Evolutionary conservation across 805 yeast genomes (phyloP).

Genomic region (Myxozyma mucilagina): DNA sequence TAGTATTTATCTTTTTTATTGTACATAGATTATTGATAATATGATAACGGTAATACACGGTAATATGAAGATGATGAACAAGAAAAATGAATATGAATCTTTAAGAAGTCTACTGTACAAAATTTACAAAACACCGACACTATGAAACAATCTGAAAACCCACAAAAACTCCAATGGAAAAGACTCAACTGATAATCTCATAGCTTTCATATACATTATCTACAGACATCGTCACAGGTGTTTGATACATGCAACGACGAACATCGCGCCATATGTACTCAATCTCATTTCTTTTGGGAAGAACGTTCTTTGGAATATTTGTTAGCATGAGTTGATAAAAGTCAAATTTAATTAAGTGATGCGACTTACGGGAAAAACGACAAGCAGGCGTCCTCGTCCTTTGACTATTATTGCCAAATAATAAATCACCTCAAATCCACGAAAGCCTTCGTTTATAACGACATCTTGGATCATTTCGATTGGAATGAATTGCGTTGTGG

Average conservation of each 20-base stretch:
- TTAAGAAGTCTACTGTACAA: background rate
- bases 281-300: conserved; percentile 19
- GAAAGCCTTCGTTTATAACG: conserved; percentile 54
- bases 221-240: conserved; percentile 5
- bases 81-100: background rate
- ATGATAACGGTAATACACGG: background rate
- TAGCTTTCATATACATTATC: background rate
- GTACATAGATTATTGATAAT: background rate
- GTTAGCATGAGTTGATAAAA: background rate
- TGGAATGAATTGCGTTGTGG: conserved; percentile 44
- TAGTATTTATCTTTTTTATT: background rate
- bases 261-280: conserved; percentile 30
- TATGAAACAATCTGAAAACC: background rate
- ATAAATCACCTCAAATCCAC: conserved; percentile 51
- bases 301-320: conserved; percentile 1
- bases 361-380: conserved; percentile 31
- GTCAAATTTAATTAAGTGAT: background rate
- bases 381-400: conserved; percentile 26
- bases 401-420: conserved; percentile 50
- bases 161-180: background rate
- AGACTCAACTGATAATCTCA: background rate
- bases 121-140: background rate
- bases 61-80: background rate
- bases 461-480: conserved; percentile 49
- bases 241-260: conserved; percentile 19